A percentile compares a stretch with the other conserved stretches of the same genome.
These are phyloP conservation scores for Protomyces macrosporus DNA, from an alignment of 1,139 yeast species.

Conservation along the genomic window DNA sequence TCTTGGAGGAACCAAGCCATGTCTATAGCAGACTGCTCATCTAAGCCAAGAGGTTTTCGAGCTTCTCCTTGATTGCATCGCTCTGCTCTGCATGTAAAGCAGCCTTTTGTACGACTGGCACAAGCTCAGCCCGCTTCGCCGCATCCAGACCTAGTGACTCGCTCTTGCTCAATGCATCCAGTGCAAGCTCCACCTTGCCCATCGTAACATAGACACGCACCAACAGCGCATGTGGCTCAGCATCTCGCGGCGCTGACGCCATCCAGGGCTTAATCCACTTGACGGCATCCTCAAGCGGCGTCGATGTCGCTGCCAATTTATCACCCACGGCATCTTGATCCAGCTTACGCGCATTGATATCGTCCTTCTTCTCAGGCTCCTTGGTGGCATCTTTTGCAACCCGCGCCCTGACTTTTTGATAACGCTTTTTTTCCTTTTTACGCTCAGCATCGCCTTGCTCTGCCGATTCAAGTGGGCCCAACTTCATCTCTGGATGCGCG, in stretches of 20 bases:
- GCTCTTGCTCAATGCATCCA: constrained; percentile 44
- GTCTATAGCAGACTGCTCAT: no score
- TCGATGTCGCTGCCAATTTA: constrained; percentile 38
- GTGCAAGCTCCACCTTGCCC: constrained; percentile 47
- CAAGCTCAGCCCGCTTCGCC: background rate
- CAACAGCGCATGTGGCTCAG: constrained; percentile 43
- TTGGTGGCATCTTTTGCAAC: constrained; percentile 30
- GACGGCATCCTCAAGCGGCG: constrained; percentile 43
- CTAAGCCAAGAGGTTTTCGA: no score
- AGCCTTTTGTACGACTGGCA: background rate
- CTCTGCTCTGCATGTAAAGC: no score
- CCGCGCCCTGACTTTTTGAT: constrained; percentile 34
- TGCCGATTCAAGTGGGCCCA: constrained; percentile 24
- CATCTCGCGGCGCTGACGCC: constrained; percentile 37
- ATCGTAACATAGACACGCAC: constrained; percentile 42
- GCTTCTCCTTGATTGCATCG: no score
- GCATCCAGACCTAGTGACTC: background rate
- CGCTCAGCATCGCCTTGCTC: constrained; percentile 33
- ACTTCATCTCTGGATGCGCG: constrained; percentile 31
- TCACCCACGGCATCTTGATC: constrained; percentile 49
- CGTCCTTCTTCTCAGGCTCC: constrained; percentile 33
- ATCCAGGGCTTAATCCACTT: constrained; percentile 41
- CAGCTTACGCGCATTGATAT: constrained; percentile 32
- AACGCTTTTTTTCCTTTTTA: constrained; percentile 43
- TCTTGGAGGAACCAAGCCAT: no score